Conservation (phyloP, 2,329 filamentous ascomycete genomes). For the Penicillium sp. region DNA sequence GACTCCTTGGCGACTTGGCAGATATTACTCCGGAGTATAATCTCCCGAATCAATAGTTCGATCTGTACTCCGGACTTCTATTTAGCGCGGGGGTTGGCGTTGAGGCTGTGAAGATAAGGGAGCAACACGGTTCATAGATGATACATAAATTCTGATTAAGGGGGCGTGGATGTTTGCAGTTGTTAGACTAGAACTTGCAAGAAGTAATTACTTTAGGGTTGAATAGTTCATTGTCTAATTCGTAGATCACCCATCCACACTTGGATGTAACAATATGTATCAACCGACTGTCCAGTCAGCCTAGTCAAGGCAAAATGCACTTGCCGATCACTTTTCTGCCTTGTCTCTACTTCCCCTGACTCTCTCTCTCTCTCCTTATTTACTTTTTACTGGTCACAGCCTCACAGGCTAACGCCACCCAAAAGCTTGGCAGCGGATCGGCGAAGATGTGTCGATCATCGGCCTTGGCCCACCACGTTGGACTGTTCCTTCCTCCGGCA, state of each 20-base stretch:
- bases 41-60: conserved; percentile 18
- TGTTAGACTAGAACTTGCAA: not conserved
- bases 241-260: not conserved
- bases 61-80: conserved; percentile 11
- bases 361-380: not conserved
- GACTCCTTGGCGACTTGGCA: conserved; percentile 17
- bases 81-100: not conserved
- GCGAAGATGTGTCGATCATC: conserved; percentile 35
- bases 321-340: not conserved
- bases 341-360: not conserved
- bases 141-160: not conserved
- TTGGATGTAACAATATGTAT: conserved; percentile 14
- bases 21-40: not conserved
- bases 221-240: not conserved
- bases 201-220: not conserved
- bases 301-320: not conserved
- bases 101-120: conserved; percentile 23
- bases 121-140: too few species aligned
- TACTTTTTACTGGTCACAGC: conserved; percentile 3
- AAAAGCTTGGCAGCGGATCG: conserved; percentile 37
- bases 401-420: conserved; percentile 25
- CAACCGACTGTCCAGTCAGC: not conserved
- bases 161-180: not conserved
- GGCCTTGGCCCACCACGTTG: conserved; percentile 29
- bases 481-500: conserved; percentile 4